A percentile compares a stretch with the other conserved stretches of the same genome.
These are phyloP conservation scores for Austroboletus rostrupii DNA, from an alignment of 1,284 basidiomycete genomes.

Conservation along the genomic window DNA sequence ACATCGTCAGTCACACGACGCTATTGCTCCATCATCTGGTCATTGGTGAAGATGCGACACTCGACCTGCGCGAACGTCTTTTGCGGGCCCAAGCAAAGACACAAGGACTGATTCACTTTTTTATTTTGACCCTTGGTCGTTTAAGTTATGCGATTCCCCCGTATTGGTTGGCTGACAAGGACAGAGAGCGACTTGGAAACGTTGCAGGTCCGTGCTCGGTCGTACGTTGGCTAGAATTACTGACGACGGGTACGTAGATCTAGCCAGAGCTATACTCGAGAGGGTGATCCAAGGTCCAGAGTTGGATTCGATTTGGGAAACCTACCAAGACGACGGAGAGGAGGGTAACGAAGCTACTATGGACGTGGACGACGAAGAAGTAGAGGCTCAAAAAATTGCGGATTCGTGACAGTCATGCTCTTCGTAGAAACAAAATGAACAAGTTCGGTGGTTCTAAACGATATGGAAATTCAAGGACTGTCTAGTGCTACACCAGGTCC, in stretches of 20 bases:
- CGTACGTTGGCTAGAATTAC: slow-evolving; percentile 4
- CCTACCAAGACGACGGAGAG: slow-evolving; percentile 53
- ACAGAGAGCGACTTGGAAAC: slow-evolving; percentile 44
- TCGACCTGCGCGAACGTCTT: slow-evolving; percentile 54
- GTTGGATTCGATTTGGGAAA: slow-evolving; percentile 65
- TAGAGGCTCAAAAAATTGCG: slow-evolving; percentile 28
- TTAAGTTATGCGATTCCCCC: slow-evolving; percentile 70
- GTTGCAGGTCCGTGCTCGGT: slow-evolving; percentile 46
- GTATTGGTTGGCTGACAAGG: slow-evolving; percentile 48
- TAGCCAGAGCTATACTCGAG: slow-evolving; percentile 67
- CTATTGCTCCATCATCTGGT: slow-evolving; percentile 61
- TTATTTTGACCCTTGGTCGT: slow-evolving; percentile 71
- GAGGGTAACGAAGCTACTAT: slow-evolving; percentile 46
- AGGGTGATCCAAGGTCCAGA: slow-evolving; percentile 74
- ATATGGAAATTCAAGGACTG: slow-evolving; percentile 8
- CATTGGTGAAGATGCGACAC: slow-evolving; percentile 40
- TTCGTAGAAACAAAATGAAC: slow-evolving; percentile 1
- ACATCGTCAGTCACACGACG: slow-evolving; percentile 47
- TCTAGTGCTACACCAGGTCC: slow-evolving; percentile 17
- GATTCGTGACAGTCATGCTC: slow-evolving; percentile 7
- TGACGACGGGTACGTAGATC: slow-evolving; percentile 40
- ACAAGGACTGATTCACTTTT: slow-evolving; percentile 70
- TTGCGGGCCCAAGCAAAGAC: slow-evolving; percentile 45
- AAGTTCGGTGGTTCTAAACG: neutral
- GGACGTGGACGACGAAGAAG: slow-evolving; percentile 41